These are phyloP conservation scores for Cladophialophora bantiana DNA, from an alignment of 2,329 filamentous ascomycete genomes.

Conservation along the genomic window DNA sequence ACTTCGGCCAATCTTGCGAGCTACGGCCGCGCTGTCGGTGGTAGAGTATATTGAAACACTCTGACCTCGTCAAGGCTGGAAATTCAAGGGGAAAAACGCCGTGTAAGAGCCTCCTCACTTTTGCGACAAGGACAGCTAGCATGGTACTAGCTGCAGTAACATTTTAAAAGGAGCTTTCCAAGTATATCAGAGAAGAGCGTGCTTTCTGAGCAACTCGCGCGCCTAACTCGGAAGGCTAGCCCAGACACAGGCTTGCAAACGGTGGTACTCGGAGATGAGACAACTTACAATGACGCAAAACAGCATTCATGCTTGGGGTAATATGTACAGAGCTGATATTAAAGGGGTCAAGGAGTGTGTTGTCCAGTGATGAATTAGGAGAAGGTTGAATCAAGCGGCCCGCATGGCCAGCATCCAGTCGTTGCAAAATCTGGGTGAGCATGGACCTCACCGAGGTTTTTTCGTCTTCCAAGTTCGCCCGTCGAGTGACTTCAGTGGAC, in stretches of 20 bases:
- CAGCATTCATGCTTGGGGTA: slow-evolving; percentile 28
- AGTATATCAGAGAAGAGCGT: not conserved
- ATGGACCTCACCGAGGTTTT: slow-evolving; percentile 24
- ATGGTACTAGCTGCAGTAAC: not conserved
- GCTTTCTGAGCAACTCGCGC: not conserved
- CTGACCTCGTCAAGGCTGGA: not conserved
- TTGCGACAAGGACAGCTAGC: not conserved
- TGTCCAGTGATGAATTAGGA: slow-evolving; percentile 15
- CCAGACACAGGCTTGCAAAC: not conserved
- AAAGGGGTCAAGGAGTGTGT: slow-evolving; percentile 24
- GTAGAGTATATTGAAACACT: not conserved
- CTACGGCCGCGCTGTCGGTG: not conserved
- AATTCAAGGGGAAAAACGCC: not conserved
- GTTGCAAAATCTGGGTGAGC: slow-evolving; percentile 29
- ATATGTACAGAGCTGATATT: slow-evolving; percentile 26
- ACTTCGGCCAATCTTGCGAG: not conserved
- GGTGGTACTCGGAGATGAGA: not conserved
- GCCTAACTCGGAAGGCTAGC: not conserved
- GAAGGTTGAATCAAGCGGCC: slow-evolving; percentile 17
- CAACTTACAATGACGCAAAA: slow-evolving; percentile 28
- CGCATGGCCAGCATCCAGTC: slow-evolving; percentile 22
- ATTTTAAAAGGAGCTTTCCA: not conserved
- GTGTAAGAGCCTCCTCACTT: not conserved
- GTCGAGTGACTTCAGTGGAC: slow-evolving; percentile 6
- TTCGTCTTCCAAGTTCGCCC: slow-evolving; percentile 9